These are phyloP conservation scores for Stromatinia cepivora DNA, from an alignment of 2,329 filamentous ascomycete genomes.

Conservation along the genomic window DNA sequence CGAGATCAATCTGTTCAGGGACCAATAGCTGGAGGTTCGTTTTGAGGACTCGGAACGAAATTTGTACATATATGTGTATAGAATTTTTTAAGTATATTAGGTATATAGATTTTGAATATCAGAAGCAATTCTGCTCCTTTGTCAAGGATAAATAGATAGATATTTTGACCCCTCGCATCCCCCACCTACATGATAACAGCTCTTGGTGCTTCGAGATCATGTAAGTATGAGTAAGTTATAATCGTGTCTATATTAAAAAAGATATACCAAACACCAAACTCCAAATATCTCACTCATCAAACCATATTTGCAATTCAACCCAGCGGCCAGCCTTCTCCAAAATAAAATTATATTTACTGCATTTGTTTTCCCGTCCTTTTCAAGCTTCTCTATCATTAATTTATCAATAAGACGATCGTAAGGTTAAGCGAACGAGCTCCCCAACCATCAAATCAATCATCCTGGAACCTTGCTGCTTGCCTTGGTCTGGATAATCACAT, in stretches of 20 bases:
- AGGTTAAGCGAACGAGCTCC: constrained; percentile 6
- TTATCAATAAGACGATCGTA: not conserved
- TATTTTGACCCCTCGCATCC: not conserved
- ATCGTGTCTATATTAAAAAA: too few relatives aligned
- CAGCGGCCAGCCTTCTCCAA: too few relatives aligned
- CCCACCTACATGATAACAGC: not conserved
- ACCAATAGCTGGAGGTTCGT: not conserved
- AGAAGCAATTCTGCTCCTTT: not conserved
- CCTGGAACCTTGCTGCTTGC: constrained; percentile 11
- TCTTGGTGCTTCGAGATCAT: not conserved
- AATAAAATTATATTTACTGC: too few relatives aligned
- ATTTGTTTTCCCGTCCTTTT: not conserved
- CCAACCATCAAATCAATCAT: not conserved
- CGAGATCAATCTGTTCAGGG: not conserved
- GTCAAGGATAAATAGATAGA: not conserved
- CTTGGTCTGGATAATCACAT: not conserved
- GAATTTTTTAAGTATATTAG: not conserved
- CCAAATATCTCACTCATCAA: not conserved
- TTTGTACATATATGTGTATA: constrained; percentile 6
- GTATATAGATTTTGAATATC: constrained; percentile 12
- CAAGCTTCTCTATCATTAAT: too few relatives aligned
- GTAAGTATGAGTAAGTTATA: not conserved
- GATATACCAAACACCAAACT: not conserved
- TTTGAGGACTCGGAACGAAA: not conserved
- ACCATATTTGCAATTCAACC: not conserved